phyloP scores from a whole-genome alignment of 1,139 yeast genomes.

The Hemisphaericaspora subhashii region DNA sequence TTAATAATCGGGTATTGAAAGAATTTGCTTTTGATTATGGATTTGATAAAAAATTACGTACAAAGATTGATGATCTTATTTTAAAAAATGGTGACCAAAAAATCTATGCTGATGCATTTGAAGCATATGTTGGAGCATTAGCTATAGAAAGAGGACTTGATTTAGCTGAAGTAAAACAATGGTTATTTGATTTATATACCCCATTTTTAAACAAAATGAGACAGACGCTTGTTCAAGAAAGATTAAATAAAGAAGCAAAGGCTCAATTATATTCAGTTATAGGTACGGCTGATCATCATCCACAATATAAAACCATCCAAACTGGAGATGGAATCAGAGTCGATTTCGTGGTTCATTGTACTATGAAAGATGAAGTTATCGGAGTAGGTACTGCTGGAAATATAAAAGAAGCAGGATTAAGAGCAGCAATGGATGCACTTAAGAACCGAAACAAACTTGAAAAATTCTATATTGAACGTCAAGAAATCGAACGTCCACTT shows the following conservation, averaged over 20 bases:
- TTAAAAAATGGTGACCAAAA: constrained; percentile 47
- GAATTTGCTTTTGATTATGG: constrained; percentile 73
- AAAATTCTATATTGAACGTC: constrained; percentile 63
- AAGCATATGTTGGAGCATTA: constrained; percentile 88
- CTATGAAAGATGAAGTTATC: constrained; percentile 53
- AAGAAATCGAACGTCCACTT: constrained; percentile 49
- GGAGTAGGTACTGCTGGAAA: constrained; percentile 65
- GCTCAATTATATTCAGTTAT: constrained; percentile 74
- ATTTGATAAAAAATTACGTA: constrained; percentile 59
- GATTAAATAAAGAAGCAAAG: constrained; percentile 65
- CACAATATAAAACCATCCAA: constrained; percentile 58
- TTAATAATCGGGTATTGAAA: constrained; percentile 71
- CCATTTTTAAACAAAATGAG: constrained; percentile 28
- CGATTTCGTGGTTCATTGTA: constrained; percentile 63
- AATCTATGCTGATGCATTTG: constrained; percentile 76
- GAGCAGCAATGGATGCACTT: constrained; percentile 73
- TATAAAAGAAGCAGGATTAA: constrained; percentile 64
- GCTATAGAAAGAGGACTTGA: constrained; percentile 56
- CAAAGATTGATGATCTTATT: constrained; percentile 40
- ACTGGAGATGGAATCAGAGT: constrained; percentile 54
- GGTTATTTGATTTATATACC: constrained; percentile 59
- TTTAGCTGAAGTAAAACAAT: constrained; percentile 49
- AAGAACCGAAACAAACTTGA: constrained; percentile 60
- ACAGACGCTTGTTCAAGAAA: constrained; percentile 28
- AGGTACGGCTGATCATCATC: constrained; percentile 70